Base-by-base conservation (phyloP, 2,329 filamentous ascomycete species). In the Teratosphaeria epicoccoides region DNA sequence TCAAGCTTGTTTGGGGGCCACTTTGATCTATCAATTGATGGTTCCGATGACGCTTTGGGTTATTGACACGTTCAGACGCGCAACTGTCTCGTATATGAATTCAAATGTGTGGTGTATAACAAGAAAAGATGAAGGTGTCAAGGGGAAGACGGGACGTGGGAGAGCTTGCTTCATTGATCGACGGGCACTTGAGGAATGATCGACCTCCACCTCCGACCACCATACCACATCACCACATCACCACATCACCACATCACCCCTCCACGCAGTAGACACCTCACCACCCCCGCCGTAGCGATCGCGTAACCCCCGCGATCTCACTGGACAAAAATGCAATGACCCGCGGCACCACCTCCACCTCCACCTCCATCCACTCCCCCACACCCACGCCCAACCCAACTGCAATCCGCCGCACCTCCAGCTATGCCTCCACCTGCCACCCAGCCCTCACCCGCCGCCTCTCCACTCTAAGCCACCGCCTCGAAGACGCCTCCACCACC, bases 371-470 rank as follows among this genome's bases (percentile, higher is more conserved):
- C 45, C 52, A 61, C 33, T 46, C 47, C 29, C 55, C 56, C 51
- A 54, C 55, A 29, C 49, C 33, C 33, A n/a, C 33, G 14, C n/a
- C 33, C n/a, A n/a, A 2, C 10, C 54, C 51, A 48, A 47, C 10
- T 24, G 37, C 44, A 26, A 44, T 43, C 50, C 55, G 51, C 46
- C 59, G 59, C 49, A 55, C 52, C 49, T 53, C 48, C 40, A 58
- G 54, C 52, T 52, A 59, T 52, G 58, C 58, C 33, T 55, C 53
- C 55, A 56, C 44, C 5, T 29, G 50, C 45, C 23, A 46, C 53
- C 33, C 33, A 7, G 47, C 49, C 55, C 74, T 84, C 66, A 82
- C 81, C 59, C 78, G 86, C 54, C 73, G 88, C 47, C 83, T 83
- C 44, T 84, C 83, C 54, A 80, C 81, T 29, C 75, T 87, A 52